A percentile compares a stretch with the other conserved stretches of the same genome.
phyloP scores from a whole-genome alignment of 2,329 filamentous ascomycete genomes.

The Arachnomyces sp. region DNA sequence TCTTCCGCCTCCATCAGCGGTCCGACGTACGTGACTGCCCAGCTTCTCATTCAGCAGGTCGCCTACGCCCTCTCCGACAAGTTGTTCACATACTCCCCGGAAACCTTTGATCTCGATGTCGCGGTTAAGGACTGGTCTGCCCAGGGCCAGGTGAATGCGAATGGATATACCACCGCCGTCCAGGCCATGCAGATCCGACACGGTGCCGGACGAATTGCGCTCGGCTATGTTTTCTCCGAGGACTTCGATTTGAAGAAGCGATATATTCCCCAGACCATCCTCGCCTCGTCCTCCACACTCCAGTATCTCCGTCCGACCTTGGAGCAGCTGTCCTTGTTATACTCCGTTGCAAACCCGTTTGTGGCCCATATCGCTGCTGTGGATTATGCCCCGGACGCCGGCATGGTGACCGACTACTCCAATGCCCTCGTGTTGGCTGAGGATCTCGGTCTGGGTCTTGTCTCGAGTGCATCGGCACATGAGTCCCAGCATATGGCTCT shows the following conservation, averaged over 20 bases:
- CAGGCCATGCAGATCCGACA: constrained; percentile 77
- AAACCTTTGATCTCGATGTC: constrained; percentile 83
- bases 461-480: constrained; percentile 77
- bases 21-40: constrained; percentile 85
- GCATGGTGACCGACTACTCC: constrained; percentile 81
- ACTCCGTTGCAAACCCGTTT: constrained; percentile 85
- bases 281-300: constrained; percentile 78
- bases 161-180: constrained; percentile 71
- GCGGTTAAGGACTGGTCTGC: constrained; percentile 72
- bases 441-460: constrained; percentile 79
- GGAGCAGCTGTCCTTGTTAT: constrained; percentile 85
- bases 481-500: constrained; percentile 94
- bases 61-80: constrained; percentile 94
- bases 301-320: constrained; percentile 72
- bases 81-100: constrained; percentile 92
- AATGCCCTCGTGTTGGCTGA: constrained; percentile 73
- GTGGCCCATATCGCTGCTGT: constrained; percentile 87
- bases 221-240: constrained; percentile 96
- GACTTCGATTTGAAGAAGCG: constrained; percentile 91
- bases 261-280: constrained; percentile 80
- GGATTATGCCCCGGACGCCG: constrained; percentile 66
- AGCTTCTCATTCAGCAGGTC: constrained; percentile 90
- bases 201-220: constrained; percentile 81
- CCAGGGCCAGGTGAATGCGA: constrained; percentile 65
- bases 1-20: constrained; percentile 51